Base-by-base conservation (phyloP, 2,329 filamentous ascomycete species). In the Cordyceps militaris region DNA sequence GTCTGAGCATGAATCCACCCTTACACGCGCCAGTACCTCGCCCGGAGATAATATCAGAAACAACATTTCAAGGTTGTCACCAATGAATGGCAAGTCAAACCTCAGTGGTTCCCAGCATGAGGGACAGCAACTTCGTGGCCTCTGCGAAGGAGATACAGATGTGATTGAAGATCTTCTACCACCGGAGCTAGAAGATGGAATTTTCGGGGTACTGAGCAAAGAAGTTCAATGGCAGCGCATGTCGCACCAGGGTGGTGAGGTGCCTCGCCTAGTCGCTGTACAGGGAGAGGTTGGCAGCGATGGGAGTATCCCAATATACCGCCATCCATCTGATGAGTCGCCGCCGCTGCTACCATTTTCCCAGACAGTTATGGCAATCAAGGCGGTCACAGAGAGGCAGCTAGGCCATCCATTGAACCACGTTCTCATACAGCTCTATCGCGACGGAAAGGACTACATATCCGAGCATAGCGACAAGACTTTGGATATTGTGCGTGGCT, bases 391-490 rank as follows among this genome's bases (percentile, higher is more conserved):
- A 0, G 90, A 96, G 69, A 77, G 80, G 57, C 76, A 83, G 16
- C 79, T 96, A 1, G 87, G 89, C 0, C 94, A 97, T 66, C 75
- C 82, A 1, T 73, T 99, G 43, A 99, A 99, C 66, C 94, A 99
- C 69, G 92, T 86, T 1, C 75, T 99, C 49, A 95, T 99, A 47
- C 94, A 99, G 67, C 82, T 91, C 59, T 99, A 99, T 67, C 89
- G 94, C n/a, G 81, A 82, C 63, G 90, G 93, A 3, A 84, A 83
- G 49, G 94, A 99, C 72, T 91, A 91, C 69, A 99, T 99, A 61
- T 94, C 90, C 0, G 94, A 99, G 69, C 94, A 99, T 68, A 95
- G 91, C 40, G 94, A 99, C 70, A 99, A 99, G 74, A 96, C 93
- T 0, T 77, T 99, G 24, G 94, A 99, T 69, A 94, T 99, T 58